These are phyloP conservation scores for Petunia secreta DNA, from an alignment of 257 asterid genomes.

Conservation along the genomic window DNA sequence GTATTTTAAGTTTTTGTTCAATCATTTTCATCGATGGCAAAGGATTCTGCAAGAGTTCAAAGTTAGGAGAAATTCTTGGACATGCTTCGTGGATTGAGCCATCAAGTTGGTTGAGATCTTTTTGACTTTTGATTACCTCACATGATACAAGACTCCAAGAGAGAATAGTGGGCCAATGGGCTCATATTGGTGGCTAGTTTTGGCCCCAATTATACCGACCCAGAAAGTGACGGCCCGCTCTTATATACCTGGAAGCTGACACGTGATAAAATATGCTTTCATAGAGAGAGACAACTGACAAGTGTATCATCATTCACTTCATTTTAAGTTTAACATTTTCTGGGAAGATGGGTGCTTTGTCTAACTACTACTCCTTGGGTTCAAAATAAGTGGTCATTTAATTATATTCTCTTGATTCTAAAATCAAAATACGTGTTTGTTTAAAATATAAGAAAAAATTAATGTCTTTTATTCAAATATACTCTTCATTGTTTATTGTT, in stretches of 20 bases:
- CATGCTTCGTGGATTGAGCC: background rate
- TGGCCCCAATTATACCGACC: slow-evolving; percentile 4
- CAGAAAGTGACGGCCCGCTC: background rate
- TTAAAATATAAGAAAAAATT: no score
- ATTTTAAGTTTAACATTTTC: background rate
- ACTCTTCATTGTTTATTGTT: no score
- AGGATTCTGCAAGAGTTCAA: background rate
- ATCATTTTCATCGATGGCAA: background rate
- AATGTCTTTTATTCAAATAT: no score
- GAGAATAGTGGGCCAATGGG: background rate
- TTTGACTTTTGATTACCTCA: background rate
- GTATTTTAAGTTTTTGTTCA: background rate
- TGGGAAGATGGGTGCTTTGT: background rate
- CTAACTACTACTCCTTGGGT: no score
- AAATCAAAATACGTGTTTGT: no score
- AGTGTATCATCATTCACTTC: background rate
- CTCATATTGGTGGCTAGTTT: background rate
- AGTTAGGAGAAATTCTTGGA: background rate
- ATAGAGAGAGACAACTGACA: background rate
- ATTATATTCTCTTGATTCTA: no score
- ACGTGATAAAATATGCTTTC: background rate
- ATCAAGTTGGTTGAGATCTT: slow-evolving; percentile 20
- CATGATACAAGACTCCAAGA: background rate
- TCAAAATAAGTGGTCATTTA: no score
- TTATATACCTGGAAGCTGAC: background rate